Percentiles rank a stretch among this genome's conserved stretches.
Evolutionary conservation across 1,139 yeast genomes (phyloP).

Genomic region (Pichia sp.): DNA sequence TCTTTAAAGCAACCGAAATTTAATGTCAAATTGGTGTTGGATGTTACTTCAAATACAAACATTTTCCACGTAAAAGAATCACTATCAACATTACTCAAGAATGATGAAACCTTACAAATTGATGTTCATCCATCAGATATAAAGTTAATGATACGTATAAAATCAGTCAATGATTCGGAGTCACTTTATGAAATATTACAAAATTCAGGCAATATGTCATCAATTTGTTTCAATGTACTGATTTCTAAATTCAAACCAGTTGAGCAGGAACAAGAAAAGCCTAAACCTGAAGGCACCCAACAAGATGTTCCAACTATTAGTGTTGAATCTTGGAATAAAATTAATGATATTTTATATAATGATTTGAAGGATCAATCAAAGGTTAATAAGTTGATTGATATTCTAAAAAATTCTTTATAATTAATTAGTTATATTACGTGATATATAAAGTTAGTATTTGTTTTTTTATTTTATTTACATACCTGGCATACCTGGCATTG

Average conservation of each 20-base stretch:
- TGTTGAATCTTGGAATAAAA: conserved; percentile 22
- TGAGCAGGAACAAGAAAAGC: background rate
- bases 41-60: conserved; percentile 28
- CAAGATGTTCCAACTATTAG: background rate
- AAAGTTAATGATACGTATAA: conserved; percentile 41
- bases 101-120: conserved; percentile 10
- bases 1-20: conserved; percentile 44
- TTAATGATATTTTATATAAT: conserved; percentile 16
- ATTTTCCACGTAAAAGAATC: conserved; percentile 34
- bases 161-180: conserved; percentile 39
- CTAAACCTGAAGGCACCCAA: background rate
- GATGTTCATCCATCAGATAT: conserved; percentile 27
- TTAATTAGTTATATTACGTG: background rate
- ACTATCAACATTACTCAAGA: conserved; percentile 22
- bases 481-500: conserved; percentile 23
- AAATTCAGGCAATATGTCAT: conserved; percentile 12
- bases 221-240: conserved; percentile 31
- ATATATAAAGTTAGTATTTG: background rate
- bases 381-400: conserved; percentile 14
- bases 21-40: conserved; percentile 21
- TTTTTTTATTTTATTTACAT: conserved; percentile 7
- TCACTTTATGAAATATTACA: conserved; percentile 11
- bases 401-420: conserved; percentile 15
- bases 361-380: conserved; percentile 20
- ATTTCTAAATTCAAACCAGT: conserved; percentile 21